Evolutionary conservation across 2,329 filamentous ascomycete genomes (phyloP).

Genomic region (Pseudocercospora vitis): DNA sequence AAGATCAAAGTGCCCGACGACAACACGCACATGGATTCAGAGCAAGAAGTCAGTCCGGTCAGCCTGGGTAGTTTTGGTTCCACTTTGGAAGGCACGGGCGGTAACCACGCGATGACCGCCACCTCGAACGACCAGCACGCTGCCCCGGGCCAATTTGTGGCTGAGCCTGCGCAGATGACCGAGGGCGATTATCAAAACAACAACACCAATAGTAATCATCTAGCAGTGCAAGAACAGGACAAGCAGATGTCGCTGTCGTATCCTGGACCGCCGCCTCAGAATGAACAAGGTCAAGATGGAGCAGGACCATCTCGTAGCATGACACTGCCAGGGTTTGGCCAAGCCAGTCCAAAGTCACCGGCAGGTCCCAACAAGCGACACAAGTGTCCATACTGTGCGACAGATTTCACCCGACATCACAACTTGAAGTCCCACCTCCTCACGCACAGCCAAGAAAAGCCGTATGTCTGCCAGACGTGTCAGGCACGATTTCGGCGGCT

Average conservation of each 20-base stretch:
- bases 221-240: slow-evolving; percentile 39
- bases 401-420: slow-evolving; percentile 95
- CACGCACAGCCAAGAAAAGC: slow-evolving; percentile 98
- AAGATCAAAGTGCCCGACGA: slow-evolving; percentile 52
- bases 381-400: slow-evolving; percentile 94
- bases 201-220: slow-evolving; percentile 23
- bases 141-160: slow-evolving; percentile 40
- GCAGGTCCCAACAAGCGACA: slow-evolving; percentile 70
- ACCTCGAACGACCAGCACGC: slow-evolving; percentile 54
- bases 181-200: slow-evolving; percentile 39
- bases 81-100: slow-evolving; percentile 49
- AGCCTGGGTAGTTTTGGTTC: slow-evolving; percentile 55
- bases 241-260: slow-evolving; percentile 65
- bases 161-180: slow-evolving; percentile 38
- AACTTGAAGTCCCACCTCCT: slow-evolving; percentile 96
- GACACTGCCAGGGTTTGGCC: slow-evolving; percentile 57
- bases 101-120: slow-evolving; percentile 42
- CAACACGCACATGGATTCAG: slow-evolving; percentile 42
- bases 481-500: slow-evolving; percentile 87
- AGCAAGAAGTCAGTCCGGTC: slow-evolving; percentile 53
- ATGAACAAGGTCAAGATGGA: slow-evolving; percentile 49
- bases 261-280: slow-evolving; percentile 56
- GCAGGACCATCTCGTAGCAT: slow-evolving; percentile 57
- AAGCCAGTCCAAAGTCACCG: slow-evolving; percentile 64
- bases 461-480: slow-evolving; percentile 91